Conservation (phyloP, 257 asterid genomes). For the Echium plantagineum region DNA sequence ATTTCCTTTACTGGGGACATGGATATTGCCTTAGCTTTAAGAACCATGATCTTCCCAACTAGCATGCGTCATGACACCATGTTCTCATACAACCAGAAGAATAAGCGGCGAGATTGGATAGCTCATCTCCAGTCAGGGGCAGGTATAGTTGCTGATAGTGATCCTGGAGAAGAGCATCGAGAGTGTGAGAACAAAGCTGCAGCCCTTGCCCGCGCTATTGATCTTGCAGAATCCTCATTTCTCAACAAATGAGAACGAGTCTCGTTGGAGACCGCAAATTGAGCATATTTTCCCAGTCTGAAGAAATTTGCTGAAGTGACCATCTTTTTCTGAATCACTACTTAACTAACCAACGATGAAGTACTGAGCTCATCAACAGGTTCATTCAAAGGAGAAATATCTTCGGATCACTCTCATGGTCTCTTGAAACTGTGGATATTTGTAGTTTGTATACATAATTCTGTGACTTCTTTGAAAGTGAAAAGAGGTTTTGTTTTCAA, state of each 20-base stretch:
- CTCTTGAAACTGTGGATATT: too few species aligned
- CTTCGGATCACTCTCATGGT: too few species aligned
- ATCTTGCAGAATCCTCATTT: conserved; percentile 96
- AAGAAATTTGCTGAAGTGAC: too few species aligned
- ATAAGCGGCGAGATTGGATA: conserved; percentile 60
- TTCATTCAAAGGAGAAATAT: too few species aligned
- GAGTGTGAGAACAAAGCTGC: conserved; percentile 98
- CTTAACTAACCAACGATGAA: too few species aligned
- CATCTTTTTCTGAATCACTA: too few species aligned
- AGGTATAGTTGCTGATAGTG: conserved; percentile 93
- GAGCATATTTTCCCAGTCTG: too few species aligned
- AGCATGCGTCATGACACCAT: conserved; percentile 53
- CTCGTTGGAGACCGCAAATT: background rate
- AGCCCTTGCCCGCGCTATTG: conserved; percentile 88
- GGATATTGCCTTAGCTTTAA: conserved; percentile 86
- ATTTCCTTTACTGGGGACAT: conserved; percentile 82
- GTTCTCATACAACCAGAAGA: conserved; percentile 57
- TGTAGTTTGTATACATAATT: too few species aligned
- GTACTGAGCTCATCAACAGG: too few species aligned
- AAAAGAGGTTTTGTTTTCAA: too few species aligned
- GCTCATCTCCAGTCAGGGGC: conserved; percentile 97
- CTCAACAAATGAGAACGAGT: conserved; percentile 28
- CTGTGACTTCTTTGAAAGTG: too few species aligned
- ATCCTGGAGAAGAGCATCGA: conserved; percentile 76
- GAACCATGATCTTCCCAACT: conserved; percentile 89